These are phyloP conservation scores for Plasmodium sp. DNA, from an alignment of 169 alveolate genomes.

Conservation along the genomic window DNA sequence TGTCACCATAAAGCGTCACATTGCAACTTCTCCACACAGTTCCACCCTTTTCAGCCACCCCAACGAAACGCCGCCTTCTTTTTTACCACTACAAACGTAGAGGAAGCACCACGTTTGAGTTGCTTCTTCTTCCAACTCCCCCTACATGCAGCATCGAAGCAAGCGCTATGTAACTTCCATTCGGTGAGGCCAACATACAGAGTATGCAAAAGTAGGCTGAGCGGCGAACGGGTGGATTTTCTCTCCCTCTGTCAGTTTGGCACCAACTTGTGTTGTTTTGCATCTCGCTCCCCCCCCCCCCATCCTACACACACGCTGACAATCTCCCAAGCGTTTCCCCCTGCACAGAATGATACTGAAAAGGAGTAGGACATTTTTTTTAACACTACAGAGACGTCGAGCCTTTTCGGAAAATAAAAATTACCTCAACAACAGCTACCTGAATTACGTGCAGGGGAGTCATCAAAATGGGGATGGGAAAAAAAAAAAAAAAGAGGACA, in stretches of 20 bases:
- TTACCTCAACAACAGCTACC: constrained; percentile 45
- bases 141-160: background rate
- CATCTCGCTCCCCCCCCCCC: background rate
- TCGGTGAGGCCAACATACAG: background rate
- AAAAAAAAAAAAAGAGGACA: background rate
- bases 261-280: background rate
- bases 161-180: background rate
- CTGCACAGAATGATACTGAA: constrained; percentile 19
- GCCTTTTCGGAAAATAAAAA: constrained; percentile 14
- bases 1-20: background rate
- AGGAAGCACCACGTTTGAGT: background rate
- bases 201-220: background rate
- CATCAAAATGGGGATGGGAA: background rate
- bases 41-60: background rate
- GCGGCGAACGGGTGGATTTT: background rate
- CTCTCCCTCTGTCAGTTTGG: background rate
- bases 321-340: background rate
- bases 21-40: background rate
- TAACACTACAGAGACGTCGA: constrained; percentile 3
- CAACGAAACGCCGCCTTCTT: background rate
- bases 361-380: constrained; percentile 24
- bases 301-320: background rate
- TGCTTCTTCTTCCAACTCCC: background rate
- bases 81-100: background rate
- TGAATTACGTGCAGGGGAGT: constrained; percentile 45